Conservation (phyloP, 768 basidiomycete genomes). For the Pleurotus citrinopileatus region DNA sequence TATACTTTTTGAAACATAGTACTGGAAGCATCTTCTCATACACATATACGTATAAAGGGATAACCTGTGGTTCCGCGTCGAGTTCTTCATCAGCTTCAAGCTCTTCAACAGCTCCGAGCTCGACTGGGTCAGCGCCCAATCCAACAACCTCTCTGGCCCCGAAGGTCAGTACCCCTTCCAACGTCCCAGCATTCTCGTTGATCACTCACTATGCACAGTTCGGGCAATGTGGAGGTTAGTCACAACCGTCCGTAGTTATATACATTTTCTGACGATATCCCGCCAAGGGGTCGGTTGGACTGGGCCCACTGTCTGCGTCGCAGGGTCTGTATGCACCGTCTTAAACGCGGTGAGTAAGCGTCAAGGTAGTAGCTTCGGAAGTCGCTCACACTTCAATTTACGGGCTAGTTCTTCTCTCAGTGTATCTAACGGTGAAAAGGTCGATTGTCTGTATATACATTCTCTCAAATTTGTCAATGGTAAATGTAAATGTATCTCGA, state of each 20-base stretch:
- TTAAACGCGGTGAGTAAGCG: neutral
- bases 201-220: neutral
- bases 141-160: neutral
- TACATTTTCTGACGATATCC: neutral
- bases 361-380: neutral
- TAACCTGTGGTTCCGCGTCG: neutral
- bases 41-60: neutral
- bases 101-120: too few relatives aligned
- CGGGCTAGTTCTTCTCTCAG: constrained; percentile 2
- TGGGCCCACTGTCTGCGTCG: neutral
- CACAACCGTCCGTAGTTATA: neutral
- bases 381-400: neutral
- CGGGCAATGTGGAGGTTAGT: neutral
- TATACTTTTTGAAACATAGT: too few relatives aligned
- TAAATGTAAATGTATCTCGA: too few relatives aligned
- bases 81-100: neutral
- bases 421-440: too few relatives aligned
- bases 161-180: neutral
- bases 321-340: neutral
- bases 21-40: neutral
- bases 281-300: neutral
- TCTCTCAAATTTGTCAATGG: too few relatives aligned
- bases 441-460: too few relatives aligned
- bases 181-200: neutral
- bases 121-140: neutral